Conservation (phyloP, 768 basidiomycete species). For the Holtermanniella nyarrowii region DNA sequence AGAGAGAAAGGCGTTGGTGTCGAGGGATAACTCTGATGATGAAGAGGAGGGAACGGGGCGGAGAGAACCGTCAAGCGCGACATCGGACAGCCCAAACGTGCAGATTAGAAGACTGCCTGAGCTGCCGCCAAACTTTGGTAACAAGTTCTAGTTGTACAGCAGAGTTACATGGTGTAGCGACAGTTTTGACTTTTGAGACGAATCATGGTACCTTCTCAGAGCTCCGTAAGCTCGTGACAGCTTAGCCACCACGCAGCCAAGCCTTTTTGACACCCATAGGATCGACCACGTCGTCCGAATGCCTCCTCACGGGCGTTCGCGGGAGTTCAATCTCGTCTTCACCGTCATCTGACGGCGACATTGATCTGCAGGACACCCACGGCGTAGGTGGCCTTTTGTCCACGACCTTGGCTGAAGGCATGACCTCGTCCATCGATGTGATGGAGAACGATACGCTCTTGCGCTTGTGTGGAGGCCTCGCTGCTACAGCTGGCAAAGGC, state of each 20-base stretch:
- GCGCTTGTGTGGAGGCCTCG: constrained; percentile 1
- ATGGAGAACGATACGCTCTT: constrained; percentile 15
- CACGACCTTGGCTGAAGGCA: not conserved
- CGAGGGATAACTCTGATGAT: not conserved
- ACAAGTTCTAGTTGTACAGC: not conserved
- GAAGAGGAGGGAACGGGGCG: constrained; percentile 4
- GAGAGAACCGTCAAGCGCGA: no score
- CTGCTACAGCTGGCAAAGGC: not conserved
- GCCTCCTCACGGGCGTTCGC: not conserved
- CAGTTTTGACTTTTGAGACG: not conserved
- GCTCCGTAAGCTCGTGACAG: no score
- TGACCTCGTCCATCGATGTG: constrained; percentile 10
- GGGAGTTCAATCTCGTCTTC: not conserved
- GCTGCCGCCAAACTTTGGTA: not conserved
- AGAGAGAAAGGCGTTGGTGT: constrained; percentile 11
- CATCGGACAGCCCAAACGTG: no score
- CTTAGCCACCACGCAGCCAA: no score
- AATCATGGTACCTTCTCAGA: no score
- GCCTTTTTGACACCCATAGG: constrained; percentile 14
- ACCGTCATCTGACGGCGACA: not conserved
- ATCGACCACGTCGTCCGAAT: constrained; percentile 4
- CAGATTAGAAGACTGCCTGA: no score
- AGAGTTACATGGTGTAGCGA: not conserved
- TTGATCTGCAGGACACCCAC: constrained; percentile 1
- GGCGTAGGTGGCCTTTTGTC: constrained; percentile 13